Conservation (phyloP, 1,139 yeast species). For the Debaryomyces coudertii region DNA sequence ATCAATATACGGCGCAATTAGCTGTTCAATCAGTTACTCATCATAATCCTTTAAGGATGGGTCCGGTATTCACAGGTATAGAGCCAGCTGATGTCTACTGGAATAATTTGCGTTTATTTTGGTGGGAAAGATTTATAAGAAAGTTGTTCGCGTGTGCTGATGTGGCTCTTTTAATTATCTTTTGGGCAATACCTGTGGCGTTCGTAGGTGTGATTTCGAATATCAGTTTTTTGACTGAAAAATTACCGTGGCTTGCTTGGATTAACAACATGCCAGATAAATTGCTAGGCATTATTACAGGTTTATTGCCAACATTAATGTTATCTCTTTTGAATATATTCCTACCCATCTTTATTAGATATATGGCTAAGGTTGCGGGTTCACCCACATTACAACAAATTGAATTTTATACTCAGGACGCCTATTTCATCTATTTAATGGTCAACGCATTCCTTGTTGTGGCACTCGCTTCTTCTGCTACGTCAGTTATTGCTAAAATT, state of each 20-base stretch:
- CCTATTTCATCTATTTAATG: slow-evolving; percentile 72
- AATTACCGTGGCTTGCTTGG: slow-evolving; percentile 65
- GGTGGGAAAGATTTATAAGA: slow-evolving; percentile 82
- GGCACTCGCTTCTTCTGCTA: slow-evolving; percentile 71
- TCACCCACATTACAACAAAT: slow-evolving; percentile 63
- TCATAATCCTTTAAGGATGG: slow-evolving; percentile 55
- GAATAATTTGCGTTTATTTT: slow-evolving; percentile 71
- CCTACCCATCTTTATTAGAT: slow-evolving; percentile 77
- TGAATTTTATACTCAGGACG: slow-evolving; percentile 73
- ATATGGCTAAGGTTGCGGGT: slow-evolving; percentile 71
- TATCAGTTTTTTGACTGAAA: slow-evolving; percentile 61
- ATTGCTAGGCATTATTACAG: slow-evolving; percentile 70
- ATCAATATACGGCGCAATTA: slow-evolving; percentile 70
- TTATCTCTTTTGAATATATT: slow-evolving; percentile 71
- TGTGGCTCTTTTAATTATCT: slow-evolving; percentile 59
- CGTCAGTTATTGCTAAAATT: slow-evolving; percentile 72
- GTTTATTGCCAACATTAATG: slow-evolving; percentile 70
- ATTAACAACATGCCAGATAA: slow-evolving; percentile 61
- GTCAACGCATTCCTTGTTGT: slow-evolving; percentile 72
- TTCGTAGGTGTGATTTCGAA: slow-evolving; percentile 81
- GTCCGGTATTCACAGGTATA: slow-evolving; percentile 55
- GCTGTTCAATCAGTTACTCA: slow-evolving; percentile 64
- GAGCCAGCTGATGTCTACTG: slow-evolving; percentile 67
- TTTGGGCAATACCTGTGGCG: slow-evolving; percentile 89
- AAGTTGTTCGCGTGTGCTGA: slow-evolving; percentile 59